Evolutionary conservation across 2,329 filamentous ascomycete genomes (phyloP), one percentile per base, ranked within the genome.

Genomic region (Knoxdaviesia capensis): DNA sequence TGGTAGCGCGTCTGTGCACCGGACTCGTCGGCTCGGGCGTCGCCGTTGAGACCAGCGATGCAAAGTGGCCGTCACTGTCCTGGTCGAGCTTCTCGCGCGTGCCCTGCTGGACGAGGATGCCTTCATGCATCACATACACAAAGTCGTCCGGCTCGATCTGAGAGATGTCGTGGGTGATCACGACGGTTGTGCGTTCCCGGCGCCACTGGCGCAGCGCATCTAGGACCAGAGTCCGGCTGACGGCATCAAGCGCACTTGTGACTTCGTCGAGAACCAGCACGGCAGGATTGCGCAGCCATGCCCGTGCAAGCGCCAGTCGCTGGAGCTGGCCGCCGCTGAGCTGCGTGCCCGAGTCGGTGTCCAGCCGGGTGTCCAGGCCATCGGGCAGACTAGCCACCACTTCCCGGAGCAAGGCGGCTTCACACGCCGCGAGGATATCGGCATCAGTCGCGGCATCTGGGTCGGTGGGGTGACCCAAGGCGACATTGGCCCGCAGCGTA

Each of bases 281-380:
- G 0, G 82, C 74, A 0, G 86, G 74, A 52, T 94, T 72, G 41
- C 86, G 68, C 5, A 96, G 58, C 36, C 71, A 71, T 1, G 86
- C 83, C 48, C 87, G 69, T 1, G 87, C 86, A 33, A 96, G 65
- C 0, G 82, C 81, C 39, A 94, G 63, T 41, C 84, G 69, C 56
- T 94, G 87, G 45, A 69, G 77, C 57, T 96, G 85, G 0, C 88
- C 88, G 6, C 86, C 87, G 48, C 85, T 93, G 36, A 94, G 62
- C 33, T 70, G 71, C 0, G 80, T 82, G n/a, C 74, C 74, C 0
- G 66, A 56, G 10, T 39, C 37, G n/a, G 41, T 34, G 1, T 83
- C 84, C 6, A 94, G 67, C 2, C 69, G 52, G 0, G 87, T 94
- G 11, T 85, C 63, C 1, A 88, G 57, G 0, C 83, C 83, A 1